Evolutionary conservation across 176 grass and related monocot genomes (phyloP).

Genomic region (Melocanna baccifera): DNA sequence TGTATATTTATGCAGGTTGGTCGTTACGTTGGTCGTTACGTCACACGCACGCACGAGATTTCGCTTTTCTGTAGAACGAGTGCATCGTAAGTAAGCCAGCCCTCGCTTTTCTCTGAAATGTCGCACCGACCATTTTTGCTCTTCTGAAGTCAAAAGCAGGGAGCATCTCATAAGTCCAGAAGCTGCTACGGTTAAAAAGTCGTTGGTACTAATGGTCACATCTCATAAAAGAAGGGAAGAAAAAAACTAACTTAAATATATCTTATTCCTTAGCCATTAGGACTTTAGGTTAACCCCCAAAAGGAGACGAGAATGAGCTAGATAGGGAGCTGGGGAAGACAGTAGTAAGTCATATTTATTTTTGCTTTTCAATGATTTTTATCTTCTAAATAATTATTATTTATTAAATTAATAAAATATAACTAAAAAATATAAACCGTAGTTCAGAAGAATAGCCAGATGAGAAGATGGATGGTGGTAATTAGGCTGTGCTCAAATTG

Average conservation of each 20-base stretch:
- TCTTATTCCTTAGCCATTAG: background rate
- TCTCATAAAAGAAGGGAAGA: background rate
- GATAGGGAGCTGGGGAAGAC: background rate
- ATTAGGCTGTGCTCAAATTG: no score
- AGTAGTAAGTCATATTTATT: background rate
- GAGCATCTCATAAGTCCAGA: background rate
- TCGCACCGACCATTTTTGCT: constrained; percentile 20
- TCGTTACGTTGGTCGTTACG: background rate
- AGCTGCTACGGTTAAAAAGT: background rate
- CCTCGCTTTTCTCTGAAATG: background rate
- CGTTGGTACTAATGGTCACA: background rate
- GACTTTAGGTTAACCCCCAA: no score
- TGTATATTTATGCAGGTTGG: background rate
- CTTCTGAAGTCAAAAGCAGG: background rate
- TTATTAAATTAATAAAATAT: no score
- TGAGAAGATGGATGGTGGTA: background rate
- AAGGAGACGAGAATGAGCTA: background rate
- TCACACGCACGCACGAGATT: background rate
- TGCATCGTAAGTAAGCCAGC: background rate
- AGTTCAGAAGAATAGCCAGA: no score
- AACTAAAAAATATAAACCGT: no score
- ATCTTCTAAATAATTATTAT: no score
- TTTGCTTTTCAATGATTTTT: no score
- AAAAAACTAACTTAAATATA: background rate
- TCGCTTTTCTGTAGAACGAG: background rate